phyloP scores from a whole-genome alignment of 352 stramenopile species.

The Pilasporangium apinafurcum region DNA sequence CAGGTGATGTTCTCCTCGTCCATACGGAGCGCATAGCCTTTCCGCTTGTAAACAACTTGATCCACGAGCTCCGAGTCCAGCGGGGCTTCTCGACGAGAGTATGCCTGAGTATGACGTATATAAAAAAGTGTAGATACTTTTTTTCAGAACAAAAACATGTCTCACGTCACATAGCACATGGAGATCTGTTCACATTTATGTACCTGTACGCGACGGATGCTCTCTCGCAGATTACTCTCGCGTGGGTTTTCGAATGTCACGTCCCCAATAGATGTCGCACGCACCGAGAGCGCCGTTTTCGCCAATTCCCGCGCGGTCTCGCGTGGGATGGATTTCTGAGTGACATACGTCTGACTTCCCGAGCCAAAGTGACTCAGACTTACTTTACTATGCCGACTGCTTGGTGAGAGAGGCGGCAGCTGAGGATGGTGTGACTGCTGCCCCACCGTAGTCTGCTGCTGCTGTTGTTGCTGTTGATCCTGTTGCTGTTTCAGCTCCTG shows the following conservation, averaged over 20 bases:
- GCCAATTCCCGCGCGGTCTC: conserved; percentile 62
- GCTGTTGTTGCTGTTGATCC: conserved; percentile 4
- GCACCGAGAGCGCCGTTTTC: conserved; percentile 58
- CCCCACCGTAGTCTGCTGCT: background rate
- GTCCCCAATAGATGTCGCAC: conserved; percentile 68
- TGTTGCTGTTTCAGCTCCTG: background rate
- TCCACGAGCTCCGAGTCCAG: conserved; percentile 56
- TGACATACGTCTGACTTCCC: conserved; percentile 21
- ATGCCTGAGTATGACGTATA: conserved; percentile 23
- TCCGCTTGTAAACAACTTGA: conserved; percentile 31
- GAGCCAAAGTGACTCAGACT: conserved; percentile 11
- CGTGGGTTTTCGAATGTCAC: conserved; percentile 65
- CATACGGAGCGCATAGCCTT: conserved; percentile 53
- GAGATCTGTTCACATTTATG: background rate
- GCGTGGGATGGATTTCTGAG: conserved; percentile 20
- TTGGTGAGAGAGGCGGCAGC: conserved; percentile 8
- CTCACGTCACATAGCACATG: no score
- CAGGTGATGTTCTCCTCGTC: conserved; percentile 59
- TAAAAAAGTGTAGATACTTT: no score
- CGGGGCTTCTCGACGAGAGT: conserved; percentile 67
- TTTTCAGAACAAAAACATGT: background rate
- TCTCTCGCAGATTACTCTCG: conserved; percentile 59
- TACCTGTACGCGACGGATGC: conserved; percentile 71
- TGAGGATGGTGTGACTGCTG: no score
- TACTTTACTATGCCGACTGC: conserved; percentile 7